A percentile compares a stretch with the other conserved stretches of the same genome.
phyloP scores from a whole-genome alignment of 2,329 filamentous ascomycete genomes.

The Drechslerella stenobrocha region DNA sequence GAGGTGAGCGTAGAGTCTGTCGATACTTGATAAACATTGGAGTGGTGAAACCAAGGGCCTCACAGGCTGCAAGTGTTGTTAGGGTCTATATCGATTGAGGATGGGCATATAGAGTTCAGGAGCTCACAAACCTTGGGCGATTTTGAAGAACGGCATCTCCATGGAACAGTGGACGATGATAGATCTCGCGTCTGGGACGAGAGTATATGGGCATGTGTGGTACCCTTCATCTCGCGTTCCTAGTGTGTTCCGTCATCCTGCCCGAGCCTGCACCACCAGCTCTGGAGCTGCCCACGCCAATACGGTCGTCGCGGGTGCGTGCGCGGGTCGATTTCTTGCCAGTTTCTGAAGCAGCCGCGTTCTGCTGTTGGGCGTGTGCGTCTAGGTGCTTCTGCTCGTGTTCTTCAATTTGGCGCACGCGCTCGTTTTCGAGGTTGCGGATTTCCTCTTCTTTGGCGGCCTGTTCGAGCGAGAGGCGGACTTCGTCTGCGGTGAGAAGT shows the following conservation, averaged over 20 bases:
- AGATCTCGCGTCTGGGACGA: too few species aligned
- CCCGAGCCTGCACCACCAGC: slow-evolving; percentile 24
- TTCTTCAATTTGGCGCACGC: slow-evolving; percentile 32
- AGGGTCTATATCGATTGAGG: too few species aligned
- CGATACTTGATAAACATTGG: too few species aligned
- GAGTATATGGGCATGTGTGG: too few species aligned
- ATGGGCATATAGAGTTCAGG: too few species aligned
- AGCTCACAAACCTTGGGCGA: too few species aligned
- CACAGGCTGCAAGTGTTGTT: too few species aligned
- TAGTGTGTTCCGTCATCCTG: slow-evolving; percentile 47
- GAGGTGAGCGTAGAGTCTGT: too few species aligned
- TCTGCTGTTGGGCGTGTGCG: slow-evolving; percentile 18
- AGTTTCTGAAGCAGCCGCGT: slow-evolving; percentile 6
- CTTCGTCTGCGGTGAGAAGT: slow-evolving; percentile 69
- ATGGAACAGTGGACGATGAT: too few species aligned
- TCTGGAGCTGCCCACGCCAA: slow-evolving; percentile 53
- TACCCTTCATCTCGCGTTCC: slow-evolving; percentile 45
- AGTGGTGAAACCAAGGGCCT: too few species aligned
- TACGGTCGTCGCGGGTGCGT: slow-evolving; percentile 55
- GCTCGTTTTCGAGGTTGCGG: slow-evolving; percentile 42
- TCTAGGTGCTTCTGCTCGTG: slow-evolving; percentile 30
- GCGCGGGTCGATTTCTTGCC: slow-evolving; percentile 50
- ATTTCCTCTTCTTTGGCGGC: slow-evolving; percentile 48
- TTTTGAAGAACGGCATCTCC: too few species aligned
- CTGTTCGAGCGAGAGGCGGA: slow-evolving; percentile 67